Conservation (phyloP, 75 land plant species). For the Selaginella moellendorffii region DNA sequence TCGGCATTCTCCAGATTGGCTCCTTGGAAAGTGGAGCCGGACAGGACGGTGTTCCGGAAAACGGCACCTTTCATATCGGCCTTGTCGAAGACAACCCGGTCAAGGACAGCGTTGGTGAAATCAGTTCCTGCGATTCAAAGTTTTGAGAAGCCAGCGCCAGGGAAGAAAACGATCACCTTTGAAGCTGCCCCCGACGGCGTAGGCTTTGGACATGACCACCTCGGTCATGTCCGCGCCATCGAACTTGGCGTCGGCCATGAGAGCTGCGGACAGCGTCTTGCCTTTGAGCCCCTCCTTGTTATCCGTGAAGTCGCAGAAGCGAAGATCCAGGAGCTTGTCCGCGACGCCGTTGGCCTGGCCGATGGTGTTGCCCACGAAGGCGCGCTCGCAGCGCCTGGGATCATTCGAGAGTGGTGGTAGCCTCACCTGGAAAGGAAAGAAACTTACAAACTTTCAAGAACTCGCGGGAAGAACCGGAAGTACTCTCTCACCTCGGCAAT, state of each 20-base stretch:
- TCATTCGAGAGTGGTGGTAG: constrained; percentile 92
- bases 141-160: no score
- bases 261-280: constrained; percentile 84
- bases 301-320: constrained; percentile 84
- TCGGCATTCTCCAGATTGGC: constrained; percentile 65
- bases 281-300: constrained; percentile 79
- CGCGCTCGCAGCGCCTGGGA: constrained; percentile 70
- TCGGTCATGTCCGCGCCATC: constrained; percentile 98
- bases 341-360: constrained; percentile 99
- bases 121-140: constrained; percentile 60
- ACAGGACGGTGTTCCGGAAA: constrained; percentile 73
- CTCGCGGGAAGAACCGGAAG: no score
- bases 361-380: constrained; percentile 96
- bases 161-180: constrained; percentile 80
- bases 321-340: constrained; percentile 78
- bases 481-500: constrained; percentile 10
- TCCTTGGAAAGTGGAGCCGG: constrained; percentile 78
- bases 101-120: constrained; percentile 81
- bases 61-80: constrained; percentile 65
- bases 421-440: constrained; percentile 29
- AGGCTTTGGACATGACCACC: constrained; percentile 95
- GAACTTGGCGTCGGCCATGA: constrained; percentile 96
- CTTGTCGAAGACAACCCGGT: constrained; percentile 69
- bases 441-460: no score
- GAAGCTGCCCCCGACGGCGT: constrained; percentile 97